Evolutionary conservation across 208 protist species (phyloP).

Genomic region (Willaertia magna): DNA sequence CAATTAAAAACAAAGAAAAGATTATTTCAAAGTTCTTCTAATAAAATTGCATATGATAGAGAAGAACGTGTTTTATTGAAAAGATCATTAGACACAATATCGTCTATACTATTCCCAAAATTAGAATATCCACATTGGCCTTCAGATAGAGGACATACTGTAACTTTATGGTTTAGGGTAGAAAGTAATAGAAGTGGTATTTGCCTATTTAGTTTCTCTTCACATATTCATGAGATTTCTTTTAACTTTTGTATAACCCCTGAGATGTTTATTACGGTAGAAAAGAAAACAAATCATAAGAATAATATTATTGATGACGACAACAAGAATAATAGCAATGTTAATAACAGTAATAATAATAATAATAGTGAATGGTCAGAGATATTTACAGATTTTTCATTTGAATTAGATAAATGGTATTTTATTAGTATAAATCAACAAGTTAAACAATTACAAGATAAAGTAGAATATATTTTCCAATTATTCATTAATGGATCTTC

Average conservation of each 20-base stretch:
- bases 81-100: not conserved
- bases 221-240: not conserved
- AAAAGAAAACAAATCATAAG: not conserved
- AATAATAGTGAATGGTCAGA: not conserved
- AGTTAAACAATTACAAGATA: not conserved
- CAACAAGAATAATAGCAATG: not conserved
- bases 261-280: not conserved
- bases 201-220: not conserved
- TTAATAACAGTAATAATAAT: too few relatives aligned
- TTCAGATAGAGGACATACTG: not conserved
- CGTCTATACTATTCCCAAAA: not conserved
- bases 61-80: not conserved
- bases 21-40: not conserved
- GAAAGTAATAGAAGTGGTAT: not conserved
- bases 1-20: not conserved
- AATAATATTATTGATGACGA: not conserved
- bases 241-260: not conserved
- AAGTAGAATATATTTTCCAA: not conserved
- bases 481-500: not conserved
- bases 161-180: not conserved
- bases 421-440: not conserved
- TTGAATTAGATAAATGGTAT: not conserved
- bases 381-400: not conserved
- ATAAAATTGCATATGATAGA: too few relatives aligned
- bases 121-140: not conserved